Percentiles rank a stretch among this genome's conserved stretches.
These are phyloP conservation scores for Huntiella moniliformis DNA, from an alignment of 2,329 filamentous ascomycete species.

Conservation along the genomic window DNA sequence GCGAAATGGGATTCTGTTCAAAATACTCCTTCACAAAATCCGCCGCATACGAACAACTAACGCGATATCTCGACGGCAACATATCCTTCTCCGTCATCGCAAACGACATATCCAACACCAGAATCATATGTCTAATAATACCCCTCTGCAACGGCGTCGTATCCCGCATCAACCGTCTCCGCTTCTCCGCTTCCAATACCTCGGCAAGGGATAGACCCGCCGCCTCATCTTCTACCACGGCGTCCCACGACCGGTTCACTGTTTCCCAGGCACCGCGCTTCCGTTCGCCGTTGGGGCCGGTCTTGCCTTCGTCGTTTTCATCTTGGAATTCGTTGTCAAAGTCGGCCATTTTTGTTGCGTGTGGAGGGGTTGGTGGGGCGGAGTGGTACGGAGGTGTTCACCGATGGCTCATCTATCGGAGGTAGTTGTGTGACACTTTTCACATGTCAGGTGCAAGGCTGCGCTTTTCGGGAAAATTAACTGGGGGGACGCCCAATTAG, in stretches of 20 bases:
- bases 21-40: slow-evolving; percentile 91
- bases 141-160: slow-evolving; percentile 90
- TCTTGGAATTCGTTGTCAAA: slow-evolving; percentile 53
- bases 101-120: slow-evolving; percentile 80
- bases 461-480: no score
- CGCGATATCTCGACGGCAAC: slow-evolving; percentile 66
- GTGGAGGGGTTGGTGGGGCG: background rate
- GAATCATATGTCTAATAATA: slow-evolving; percentile 88
- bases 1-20: slow-evolving; percentile 95
- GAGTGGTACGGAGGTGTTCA: background rate
- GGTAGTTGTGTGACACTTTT: no score
- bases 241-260: slow-evolving; percentile 51
- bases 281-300: slow-evolving; percentile 15
- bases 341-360: slow-evolving; percentile 38
- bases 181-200: slow-evolving; percentile 64
- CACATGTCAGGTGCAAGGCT: no score
- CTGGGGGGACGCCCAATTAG: background rate
- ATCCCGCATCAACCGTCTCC: slow-evolving; percentile 55
- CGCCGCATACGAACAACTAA: slow-evolving; percentile 64
- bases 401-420: background rate
- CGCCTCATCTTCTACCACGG: slow-evolving; percentile 59
- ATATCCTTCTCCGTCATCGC: slow-evolving; percentile 94
- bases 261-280: slow-evolving; percentile 44
- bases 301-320: slow-evolving; percentile 22
- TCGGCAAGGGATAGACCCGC: slow-evolving; percentile 61